A percentile compares a stretch with the other conserved stretches of the same genome.
Conservation (phyloP, 2,329 filamentous ascomycete species). For the Colletotrichum sp. region DNA sequence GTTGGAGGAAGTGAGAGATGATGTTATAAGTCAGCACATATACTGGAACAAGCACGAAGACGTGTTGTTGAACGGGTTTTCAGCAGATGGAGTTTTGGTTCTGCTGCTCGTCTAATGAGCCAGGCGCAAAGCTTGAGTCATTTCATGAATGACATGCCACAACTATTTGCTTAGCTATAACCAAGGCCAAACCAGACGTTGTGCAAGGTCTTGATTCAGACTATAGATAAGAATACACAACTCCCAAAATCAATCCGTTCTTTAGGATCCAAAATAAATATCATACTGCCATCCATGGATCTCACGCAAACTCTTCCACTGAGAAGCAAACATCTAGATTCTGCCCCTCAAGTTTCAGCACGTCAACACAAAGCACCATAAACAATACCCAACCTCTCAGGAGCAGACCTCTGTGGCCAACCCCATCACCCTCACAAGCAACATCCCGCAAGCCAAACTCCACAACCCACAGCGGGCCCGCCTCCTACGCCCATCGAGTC, state of each 20-base stretch:
- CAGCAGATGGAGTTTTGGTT: background rate
- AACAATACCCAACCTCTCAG: background rate
- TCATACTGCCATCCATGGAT: background rate
- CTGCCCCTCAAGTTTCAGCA: background rate
- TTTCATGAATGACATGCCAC: background rate
- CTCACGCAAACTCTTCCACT: background rate
- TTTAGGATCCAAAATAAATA: background rate
- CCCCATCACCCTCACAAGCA: background rate
- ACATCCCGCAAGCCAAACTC: background rate
- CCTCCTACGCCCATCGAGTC: background rate
- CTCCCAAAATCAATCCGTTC: too few relatives aligned
- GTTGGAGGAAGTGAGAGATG: background rate
- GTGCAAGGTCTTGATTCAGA: background rate
- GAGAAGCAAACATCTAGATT: too few relatives aligned
- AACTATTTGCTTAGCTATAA: background rate
- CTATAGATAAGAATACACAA: background rate
- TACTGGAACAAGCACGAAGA: background rate
- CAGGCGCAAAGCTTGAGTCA: background rate
- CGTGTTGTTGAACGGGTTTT: background rate
- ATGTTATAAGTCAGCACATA: background rate
- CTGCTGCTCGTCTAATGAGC: background rate
- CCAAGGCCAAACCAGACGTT: background rate
- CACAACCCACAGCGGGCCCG: background rate
- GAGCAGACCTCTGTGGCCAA: background rate
- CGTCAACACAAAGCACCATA: background rate